Evolutionary conservation across 768 basidiomycete species (phyloP).

Genomic region (Russula dissimulans): DNA sequence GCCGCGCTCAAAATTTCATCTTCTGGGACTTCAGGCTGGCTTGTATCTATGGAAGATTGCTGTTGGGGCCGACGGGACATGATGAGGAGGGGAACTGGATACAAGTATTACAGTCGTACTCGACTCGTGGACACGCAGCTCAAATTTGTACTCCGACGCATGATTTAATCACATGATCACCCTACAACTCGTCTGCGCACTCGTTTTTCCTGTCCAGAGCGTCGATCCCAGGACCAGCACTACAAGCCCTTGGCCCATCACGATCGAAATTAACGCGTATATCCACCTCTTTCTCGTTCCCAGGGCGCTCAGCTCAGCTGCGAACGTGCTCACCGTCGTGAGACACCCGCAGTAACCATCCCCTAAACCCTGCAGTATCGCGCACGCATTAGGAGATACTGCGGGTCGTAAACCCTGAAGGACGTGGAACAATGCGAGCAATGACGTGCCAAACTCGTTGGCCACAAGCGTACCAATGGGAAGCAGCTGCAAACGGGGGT

Average conservation of each 20-base stretch:
- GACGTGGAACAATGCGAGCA: conserved; percentile 66
- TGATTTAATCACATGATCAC: conserved; percentile 23
- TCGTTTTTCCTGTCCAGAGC: conserved; percentile 40
- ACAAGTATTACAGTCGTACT: background rate
- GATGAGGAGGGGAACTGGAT: background rate
- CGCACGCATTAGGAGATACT: conserved; percentile 48
- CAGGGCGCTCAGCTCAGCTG: conserved; percentile 62
- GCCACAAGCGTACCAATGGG: conserved; percentile 75
- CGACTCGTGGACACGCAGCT: background rate
- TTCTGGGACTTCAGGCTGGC: conserved; percentile 46
- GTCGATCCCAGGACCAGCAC: conserved; percentile 66
- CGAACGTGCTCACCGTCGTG: conserved; percentile 91
- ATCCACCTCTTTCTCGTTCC: conserved; percentile 47
- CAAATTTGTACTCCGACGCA: conserved; percentile 17
- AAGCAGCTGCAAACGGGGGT: conserved; percentile 49
- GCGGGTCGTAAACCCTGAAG: conserved; percentile 46
- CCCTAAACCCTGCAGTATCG: conserved; percentile 66
- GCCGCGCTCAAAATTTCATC: conserved; percentile 53
- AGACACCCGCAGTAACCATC: conserved; percentile 96
- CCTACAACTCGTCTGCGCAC: conserved; percentile 42
- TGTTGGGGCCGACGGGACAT: conserved; percentile 32
- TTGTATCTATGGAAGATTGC: conserved; percentile 32
- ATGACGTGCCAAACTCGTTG: conserved; percentile 71
- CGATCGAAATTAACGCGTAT: conserved; percentile 37
- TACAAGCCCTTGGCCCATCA: conserved; percentile 57